Evolutionary conservation across 768 basidiomycete genomes (phyloP).

Genomic region (Trametes cubensis): DNA sequence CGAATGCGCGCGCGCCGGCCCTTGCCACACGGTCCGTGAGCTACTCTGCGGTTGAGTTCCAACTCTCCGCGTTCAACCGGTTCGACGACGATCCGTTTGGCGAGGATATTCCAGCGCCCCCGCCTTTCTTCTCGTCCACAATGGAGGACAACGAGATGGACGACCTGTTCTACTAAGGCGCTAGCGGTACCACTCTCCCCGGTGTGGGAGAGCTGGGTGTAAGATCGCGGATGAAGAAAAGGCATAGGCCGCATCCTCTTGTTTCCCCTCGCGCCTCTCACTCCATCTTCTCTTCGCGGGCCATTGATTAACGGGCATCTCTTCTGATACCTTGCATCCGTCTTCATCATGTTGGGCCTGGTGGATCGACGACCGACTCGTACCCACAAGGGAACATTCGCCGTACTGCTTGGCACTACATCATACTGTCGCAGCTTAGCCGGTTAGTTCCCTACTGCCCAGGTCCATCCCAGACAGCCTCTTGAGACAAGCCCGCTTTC

Average conservation of each 20-base stretch:
- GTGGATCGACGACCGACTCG: neutral
- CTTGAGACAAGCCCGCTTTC: neutral
- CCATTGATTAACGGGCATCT: slow-evolving; percentile 14
- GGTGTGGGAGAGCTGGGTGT: slow-evolving; percentile 3
- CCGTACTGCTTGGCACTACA: neutral
- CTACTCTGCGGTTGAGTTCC: slow-evolving; percentile 33
- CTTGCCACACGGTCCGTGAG: slow-evolving; percentile 28
- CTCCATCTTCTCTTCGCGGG: slow-evolving; percentile 6
- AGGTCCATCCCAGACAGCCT: neutral
- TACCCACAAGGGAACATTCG: neutral
- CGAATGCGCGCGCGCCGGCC: slow-evolving; percentile 13
- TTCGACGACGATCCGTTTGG: slow-evolving; percentile 24
- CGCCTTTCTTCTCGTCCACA: slow-evolving; percentile 28
- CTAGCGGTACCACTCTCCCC: neutral
- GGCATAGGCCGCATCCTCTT: slow-evolving; percentile 18
- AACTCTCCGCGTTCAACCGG: slow-evolving; percentile 19
- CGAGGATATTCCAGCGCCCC: slow-evolving; percentile 23
- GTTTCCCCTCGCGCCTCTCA: slow-evolving; percentile 8
- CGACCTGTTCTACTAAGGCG: slow-evolving; percentile 27
- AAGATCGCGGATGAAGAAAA: slow-evolving; percentile 19
- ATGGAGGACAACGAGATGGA: slow-evolving; percentile 24
- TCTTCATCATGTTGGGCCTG: neutral
- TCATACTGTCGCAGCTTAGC: neutral
- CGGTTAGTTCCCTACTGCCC: neutral
- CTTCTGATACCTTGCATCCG: neutral